phyloP scores from a whole-genome alignment of 371 early-diverging fungal species.

The Choanephora cucurbitarum region DNA sequence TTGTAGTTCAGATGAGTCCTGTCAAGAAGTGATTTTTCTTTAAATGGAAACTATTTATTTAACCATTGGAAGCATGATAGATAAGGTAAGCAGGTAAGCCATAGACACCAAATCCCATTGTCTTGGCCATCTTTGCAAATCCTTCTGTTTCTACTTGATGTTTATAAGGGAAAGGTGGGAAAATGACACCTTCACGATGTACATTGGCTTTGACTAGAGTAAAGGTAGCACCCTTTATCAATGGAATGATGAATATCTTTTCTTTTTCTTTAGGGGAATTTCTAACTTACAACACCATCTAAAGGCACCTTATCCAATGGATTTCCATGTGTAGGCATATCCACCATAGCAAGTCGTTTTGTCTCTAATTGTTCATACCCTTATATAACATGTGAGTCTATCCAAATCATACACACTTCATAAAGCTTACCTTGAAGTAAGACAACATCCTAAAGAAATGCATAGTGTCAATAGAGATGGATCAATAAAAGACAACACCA shows the following conservation, averaged over 20 bases:
- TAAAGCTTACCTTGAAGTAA: conserved; percentile 32
- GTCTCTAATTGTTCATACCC: conserved; percentile 43
- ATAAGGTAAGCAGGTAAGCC: conserved; percentile 47
- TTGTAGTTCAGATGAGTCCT: no score
- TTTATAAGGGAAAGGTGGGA: conserved; percentile 61
- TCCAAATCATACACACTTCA: no score
- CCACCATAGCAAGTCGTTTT: conserved; percentile 37
- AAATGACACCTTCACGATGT: conserved; percentile 66
- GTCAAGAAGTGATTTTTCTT: no score
- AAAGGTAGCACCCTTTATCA: conserved; percentile 33
- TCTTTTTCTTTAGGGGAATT: no score
- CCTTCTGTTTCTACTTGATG: conserved; percentile 79
- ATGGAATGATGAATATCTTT: no score
- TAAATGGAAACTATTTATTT: neutral
- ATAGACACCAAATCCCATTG: conserved; percentile 46
- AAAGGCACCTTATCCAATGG: conserved; percentile 26
- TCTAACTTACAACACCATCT: conserved; percentile 7
- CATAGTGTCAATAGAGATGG: no score
- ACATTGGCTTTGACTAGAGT: conserved; percentile 65
- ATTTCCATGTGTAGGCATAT: conserved; percentile 43
- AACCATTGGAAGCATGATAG: conserved; percentile 20
- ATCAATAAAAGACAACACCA: no score
- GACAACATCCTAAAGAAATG: conserved; percentile 37
- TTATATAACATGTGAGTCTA: no score
- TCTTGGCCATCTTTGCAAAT: conserved; percentile 71